Percentiles rank a stretch among this genome's conserved stretches.
phyloP scores from a whole-genome alignment of 1,284 basidiomycete species.

The Cryptococcus sp. region DNA sequence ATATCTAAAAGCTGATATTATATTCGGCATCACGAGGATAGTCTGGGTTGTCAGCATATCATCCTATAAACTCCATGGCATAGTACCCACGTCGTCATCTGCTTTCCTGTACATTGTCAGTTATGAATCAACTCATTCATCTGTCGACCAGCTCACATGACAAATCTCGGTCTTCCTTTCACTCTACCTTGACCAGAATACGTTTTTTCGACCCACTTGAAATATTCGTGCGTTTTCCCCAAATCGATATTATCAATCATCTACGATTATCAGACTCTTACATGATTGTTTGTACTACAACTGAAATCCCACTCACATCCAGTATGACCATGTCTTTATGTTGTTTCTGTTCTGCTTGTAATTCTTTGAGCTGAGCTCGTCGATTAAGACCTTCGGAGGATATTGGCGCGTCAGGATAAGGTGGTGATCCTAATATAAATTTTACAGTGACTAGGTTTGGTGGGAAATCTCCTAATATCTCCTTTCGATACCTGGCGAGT shows the following conservation, averaged over 20 bases:
- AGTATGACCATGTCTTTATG: conserved; percentile 46
- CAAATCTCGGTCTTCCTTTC: conserved; percentile 45
- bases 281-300: background rate
- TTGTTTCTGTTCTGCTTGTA: conserved; percentile 35
- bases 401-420: conserved; percentile 24
- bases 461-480: conserved; percentile 44
- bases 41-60: conserved; percentile 24
- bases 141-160: conserved; percentile 47
- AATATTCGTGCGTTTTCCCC: conserved; percentile 49
- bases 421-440: conserved; percentile 46
- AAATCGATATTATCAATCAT: conserved; percentile 47
- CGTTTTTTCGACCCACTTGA: conserved; percentile 44
- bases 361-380: conserved; percentile 11
- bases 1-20: conserved; percentile 42
- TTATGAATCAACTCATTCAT: too few species aligned
- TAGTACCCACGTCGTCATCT: conserved; percentile 46
- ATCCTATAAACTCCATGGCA: too few species aligned
- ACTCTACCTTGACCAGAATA: conserved; percentile 39
- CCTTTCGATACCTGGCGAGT: conserved; percentile 29
- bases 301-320: conserved; percentile 25
- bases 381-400: conserved; percentile 16
- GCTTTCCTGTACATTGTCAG: conserved; percentile 33
- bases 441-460: conserved; percentile 40
- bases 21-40: conserved; percentile 47
- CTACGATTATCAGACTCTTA: conserved; percentile 15